Conservation (phyloP, 2,329 filamentous ascomycete species). For the Samsoniella hepiali region DNA sequence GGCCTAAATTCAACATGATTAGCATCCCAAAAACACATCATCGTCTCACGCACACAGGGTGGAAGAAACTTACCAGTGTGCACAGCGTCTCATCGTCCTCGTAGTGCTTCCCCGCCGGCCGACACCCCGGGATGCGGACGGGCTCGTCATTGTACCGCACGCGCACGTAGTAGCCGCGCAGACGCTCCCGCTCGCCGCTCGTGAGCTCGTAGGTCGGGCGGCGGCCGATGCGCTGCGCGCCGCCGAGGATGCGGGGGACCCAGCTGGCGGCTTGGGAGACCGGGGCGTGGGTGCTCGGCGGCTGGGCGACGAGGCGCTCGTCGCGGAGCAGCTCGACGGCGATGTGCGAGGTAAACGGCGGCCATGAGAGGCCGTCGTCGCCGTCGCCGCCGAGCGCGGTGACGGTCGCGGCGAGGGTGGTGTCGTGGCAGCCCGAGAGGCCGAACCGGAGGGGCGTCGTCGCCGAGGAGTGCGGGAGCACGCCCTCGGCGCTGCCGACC, state of each 20-base stretch:
- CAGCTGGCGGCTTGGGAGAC: conserved; percentile 23
- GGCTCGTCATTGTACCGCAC: conserved; percentile 86
- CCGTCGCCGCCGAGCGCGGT: conserved; percentile 77
- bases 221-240: conserved; percentile 51
- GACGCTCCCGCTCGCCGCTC: conserved; percentile 52
- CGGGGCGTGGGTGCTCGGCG: conserved; percentile 27
- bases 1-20: conserved; percentile 44
- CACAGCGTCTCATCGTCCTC: conserved; percentile 86
- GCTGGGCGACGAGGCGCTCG: conserved; percentile 26
- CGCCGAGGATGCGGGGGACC: conserved; percentile 28
- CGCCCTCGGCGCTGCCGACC: conserved; percentile 58
- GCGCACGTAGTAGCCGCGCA: conserved; percentile 81
- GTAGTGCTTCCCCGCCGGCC: conserved; percentile 72
- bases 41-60: too few species aligned
- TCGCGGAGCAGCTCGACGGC: conserved; percentile 84
- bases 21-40: not conserved
- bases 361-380: conserved; percentile 56
- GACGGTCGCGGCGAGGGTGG: conserved; percentile 78
- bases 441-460: conserved; percentile 63
- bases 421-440: conserved; percentile 87
- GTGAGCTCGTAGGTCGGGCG: conserved; percentile 56
- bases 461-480: not conserved
- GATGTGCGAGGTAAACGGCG: conserved; percentile 88
- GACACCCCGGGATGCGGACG: conserved; percentile 80
- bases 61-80: conserved; percentile 61